These are phyloP conservation scores for Botryococcus braunii DNA, from an alignment of 163 green algal genomes.

Conservation along the genomic window DNA sequence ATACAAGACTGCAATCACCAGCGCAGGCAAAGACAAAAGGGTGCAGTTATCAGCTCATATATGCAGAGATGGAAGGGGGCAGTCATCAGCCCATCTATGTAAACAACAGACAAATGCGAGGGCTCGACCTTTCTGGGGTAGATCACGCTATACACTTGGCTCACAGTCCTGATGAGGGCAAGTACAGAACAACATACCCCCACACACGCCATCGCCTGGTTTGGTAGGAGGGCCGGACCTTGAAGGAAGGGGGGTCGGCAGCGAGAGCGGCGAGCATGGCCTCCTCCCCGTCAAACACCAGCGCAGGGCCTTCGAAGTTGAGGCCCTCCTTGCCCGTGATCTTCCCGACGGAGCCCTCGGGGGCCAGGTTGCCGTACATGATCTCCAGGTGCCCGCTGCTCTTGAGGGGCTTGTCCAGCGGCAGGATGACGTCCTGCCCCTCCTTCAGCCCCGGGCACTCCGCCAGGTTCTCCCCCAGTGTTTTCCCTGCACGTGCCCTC, in stretches of 20 bases:
- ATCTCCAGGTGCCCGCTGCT: constrained; percentile 75
- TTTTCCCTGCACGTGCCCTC: constrained; percentile 67
- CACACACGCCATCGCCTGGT: no score
- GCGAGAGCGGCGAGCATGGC: constrained; percentile 85
- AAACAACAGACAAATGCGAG: no score
- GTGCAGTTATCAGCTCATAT: no score
- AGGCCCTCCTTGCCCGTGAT: constrained; percentile 99
- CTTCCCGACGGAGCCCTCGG: constrained; percentile 92
- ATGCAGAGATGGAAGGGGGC: no score
- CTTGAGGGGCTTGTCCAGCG: constrained; percentile 91
- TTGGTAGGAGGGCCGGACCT: no score
- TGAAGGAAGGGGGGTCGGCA: constrained; percentile 65
- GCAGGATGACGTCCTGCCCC: constrained; percentile 85
- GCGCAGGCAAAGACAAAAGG: no score
- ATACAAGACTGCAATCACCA: no score
- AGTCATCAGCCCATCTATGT: no score
- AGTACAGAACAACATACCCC: no score
- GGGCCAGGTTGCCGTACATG: constrained; percentile 95
- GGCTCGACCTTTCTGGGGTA: no score
- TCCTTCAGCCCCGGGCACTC: constrained; percentile 65
- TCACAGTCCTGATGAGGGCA: no score
- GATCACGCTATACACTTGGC: no score
- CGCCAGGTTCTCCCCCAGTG: constrained; percentile 89
- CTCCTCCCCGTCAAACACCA: constrained; percentile 85
- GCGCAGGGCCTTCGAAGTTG: constrained; percentile 66